Base-by-base conservation (phyloP, 371 early-diverging fungal species). In the Mortierella sp. region DNA sequence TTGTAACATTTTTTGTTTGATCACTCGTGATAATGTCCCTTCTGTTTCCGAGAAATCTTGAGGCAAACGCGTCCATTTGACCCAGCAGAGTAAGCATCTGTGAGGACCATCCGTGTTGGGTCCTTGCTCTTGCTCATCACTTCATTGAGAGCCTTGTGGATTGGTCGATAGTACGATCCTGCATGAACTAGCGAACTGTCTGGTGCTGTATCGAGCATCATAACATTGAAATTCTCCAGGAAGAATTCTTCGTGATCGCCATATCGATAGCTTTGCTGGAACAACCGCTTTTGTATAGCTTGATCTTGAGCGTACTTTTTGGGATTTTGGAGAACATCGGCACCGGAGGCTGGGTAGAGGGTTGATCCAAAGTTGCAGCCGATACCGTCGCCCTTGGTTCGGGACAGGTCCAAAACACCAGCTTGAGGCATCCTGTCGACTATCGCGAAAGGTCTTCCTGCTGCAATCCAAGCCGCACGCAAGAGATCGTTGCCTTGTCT, bases 21-120 rank as follows among this genome's bases (percentile, higher is more conserved):
- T 20, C 51, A 75, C 51, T 59, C 66, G 49, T 71, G 66, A 5
- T 49, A 54, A 61, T 70, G 65, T 16, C 75, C 79, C 35, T 64
- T 74, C 16, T 26, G 24, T 54, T 10, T 63, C n/a, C 67, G 62
- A 8, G 64, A 6, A 32, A 81, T 61, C 66, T 54, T 72, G 22
- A 81, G n/a, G 30, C 81, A 81, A 20, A 73, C 70, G n/a, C 75
- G 75, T 30, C 72, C 73, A 9, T 60, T 49, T 18, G 70, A 51
- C 52, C 81, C 81, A 28, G 76, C 81, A 45, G 70, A 72, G 62
- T 81, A 81, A 28, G 47, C 63, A 55, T 81, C 81, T 6, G 76
- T 75, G 18, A 75, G 66, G 8, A 81, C 26, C 40, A 75, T 18
- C 32, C 67, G 49, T 32, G 70, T 68, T 30, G 75, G 61, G 20